Evolutionary conservation across 495 filamentous ascomycete genomes (phyloP).

Genomic region (Talaromyces borbonicus): DNA sequence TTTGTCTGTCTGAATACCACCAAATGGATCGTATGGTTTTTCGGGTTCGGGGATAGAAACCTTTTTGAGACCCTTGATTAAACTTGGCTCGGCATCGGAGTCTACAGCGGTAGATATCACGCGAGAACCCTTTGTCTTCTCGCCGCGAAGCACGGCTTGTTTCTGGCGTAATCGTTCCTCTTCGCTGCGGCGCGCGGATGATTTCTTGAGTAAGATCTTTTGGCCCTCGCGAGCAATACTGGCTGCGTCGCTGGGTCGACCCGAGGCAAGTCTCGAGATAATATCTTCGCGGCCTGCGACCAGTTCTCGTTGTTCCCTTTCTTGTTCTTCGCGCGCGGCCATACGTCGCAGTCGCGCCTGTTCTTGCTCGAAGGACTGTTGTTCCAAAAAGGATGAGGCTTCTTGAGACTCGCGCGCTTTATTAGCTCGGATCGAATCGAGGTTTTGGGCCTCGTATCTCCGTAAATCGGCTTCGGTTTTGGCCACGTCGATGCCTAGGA

Average conservation of each 20-base stretch:
- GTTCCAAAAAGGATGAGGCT: constrained; percentile 42
- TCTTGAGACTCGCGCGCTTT: constrained; percentile 43
- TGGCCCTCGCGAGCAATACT: constrained; percentile 43
- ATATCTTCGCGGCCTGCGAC: constrained; percentile 52
- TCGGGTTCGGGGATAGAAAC: constrained; percentile 48
- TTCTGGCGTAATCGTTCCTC: constrained; percentile 39
- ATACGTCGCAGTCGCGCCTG: constrained; percentile 44
- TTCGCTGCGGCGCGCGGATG: constrained; percentile 39
- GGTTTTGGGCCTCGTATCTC: constrained; percentile 58
- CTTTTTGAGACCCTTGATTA: constrained; percentile 71
- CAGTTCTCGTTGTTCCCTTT: constrained; percentile 53
- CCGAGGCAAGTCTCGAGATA: constrained; percentile 41
- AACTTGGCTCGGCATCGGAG: constrained; percentile 22
- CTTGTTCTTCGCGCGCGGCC: constrained; percentile 46
- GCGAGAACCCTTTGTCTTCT: constrained; percentile 24
- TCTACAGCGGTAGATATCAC: constrained; percentile 18
- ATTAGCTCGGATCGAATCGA: constrained; percentile 47
- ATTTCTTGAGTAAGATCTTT: constrained; percentile 63
- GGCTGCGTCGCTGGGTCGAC: constrained; percentile 35
- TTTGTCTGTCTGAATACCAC: constrained; percentile 52
- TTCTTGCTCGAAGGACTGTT: constrained; percentile 63
- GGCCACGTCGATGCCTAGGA: constrained; percentile 56
- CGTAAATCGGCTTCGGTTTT: constrained; percentile 61
- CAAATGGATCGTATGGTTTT: constrained; percentile 83
- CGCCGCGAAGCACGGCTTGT: constrained; percentile 30